Evolutionary conservation across 495 filamentous ascomycete genomes (phyloP), one percentile per base, ranked within the genome.

Genomic region (Xylona heveae): DNA sequence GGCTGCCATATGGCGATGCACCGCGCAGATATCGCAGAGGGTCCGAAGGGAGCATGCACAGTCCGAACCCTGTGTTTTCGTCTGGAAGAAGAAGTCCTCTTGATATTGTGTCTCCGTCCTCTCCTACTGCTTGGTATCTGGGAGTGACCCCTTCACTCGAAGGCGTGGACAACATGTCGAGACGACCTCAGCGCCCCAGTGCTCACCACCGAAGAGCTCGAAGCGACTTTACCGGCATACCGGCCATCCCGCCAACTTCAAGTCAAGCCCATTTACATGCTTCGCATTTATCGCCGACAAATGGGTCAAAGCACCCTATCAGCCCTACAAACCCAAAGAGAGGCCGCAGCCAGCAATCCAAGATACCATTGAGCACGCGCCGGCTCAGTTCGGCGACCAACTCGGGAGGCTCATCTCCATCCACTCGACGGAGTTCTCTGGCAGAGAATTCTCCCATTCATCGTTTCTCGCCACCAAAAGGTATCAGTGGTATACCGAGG

Each of bases 51-150:
- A 65, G 54, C 39, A 55, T 66, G 30, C 49, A 55, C 25, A 66
- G 58, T 34, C 59, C 61, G 13, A 61, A 58, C 34, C 53, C 67
- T 12, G 56, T 60, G 14, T 55, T 61, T 27, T 30, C 58, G 24
- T 55, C 66, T 31, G 49, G 51, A 12, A 40, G 51, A 26, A 45
- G 45, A 18, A 38, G 36, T 29, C 50, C 46, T 6, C 38, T 50
- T 40, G 24, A 51, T 35, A 44, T 48, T 24, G 33, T 46, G 5
- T 53, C 62, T 3, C 59, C 59, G 8, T 53, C 66, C 31, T 68
- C 68, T 1, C 64, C 62, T 1, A 61, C 60, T 17, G 61, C 63
- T 14, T 68, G 64, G 64, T 68, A 66, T 43, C 47, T 58, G 10
- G 59, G 59, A 16, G 47, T 49, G 12, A 54, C 53, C 12, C 53